Conservation (phyloP, 2,329 filamentous ascomycete species). For the Pestalotiopsis sp. region DNA sequence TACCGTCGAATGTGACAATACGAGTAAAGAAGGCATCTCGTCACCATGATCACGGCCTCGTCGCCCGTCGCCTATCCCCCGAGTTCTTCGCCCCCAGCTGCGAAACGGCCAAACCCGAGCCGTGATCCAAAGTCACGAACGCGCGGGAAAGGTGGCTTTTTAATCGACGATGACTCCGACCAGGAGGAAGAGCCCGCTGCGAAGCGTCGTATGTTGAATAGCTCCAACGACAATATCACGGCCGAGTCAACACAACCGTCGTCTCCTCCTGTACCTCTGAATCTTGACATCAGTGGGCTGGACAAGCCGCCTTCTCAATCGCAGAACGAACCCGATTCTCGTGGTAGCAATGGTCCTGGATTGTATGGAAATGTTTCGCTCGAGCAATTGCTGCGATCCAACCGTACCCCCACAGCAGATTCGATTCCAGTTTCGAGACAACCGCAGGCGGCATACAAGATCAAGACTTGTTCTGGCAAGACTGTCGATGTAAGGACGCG, state of each 20-base stretch:
- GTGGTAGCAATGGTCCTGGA: not conserved
- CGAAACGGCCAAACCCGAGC: conserved; percentile 40
- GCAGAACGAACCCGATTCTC: not conserved
- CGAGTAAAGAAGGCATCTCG: not conserved
- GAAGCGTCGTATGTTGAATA: conserved; percentile 46
- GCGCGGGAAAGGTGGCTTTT: conserved; percentile 43
- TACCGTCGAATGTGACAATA: too few relatives aligned
- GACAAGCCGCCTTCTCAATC: not conserved
- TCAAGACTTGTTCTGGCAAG: conserved; percentile 61
- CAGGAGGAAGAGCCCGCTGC: conserved; percentile 41
- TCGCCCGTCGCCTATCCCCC: conserved; percentile 60
- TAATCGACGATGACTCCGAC: conserved; percentile 43
- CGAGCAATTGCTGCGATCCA: conserved; percentile 23
- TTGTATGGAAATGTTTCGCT: conserved; percentile 12
- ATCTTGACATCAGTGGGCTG: conserved; percentile 13
- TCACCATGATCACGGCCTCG: conserved; percentile 60
- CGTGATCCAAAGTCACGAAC: conserved; percentile 34
- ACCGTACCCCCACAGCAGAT: conserved; percentile 23
- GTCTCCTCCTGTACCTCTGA: conserved; percentile 21
- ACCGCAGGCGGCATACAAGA: conserved; percentile 36
- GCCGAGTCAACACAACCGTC: conserved; percentile 25
- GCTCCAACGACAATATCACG: conserved; percentile 22
- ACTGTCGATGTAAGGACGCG: conserved; percentile 59
- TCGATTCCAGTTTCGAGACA: conserved; percentile 22
- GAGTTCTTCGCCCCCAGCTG: conserved; percentile 43